These are phyloP conservation scores for Pyrenophora seminiperda DNA, from an alignment of 2,329 filamentous ascomycete genomes.

Conservation along the genomic window DNA sequence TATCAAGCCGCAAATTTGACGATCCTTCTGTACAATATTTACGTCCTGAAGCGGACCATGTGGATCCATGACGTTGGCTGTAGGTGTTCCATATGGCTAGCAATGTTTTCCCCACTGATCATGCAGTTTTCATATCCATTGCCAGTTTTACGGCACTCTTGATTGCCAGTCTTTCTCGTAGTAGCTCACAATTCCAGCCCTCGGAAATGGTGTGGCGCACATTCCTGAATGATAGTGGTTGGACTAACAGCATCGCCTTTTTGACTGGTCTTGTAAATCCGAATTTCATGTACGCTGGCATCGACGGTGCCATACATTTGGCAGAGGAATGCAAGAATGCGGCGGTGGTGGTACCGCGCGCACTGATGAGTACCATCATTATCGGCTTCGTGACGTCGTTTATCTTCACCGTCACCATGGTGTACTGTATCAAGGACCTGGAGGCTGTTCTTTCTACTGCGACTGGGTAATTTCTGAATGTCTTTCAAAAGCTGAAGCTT, in stretches of 20 bases:
- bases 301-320: constrained; percentile 38
- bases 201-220: constrained; percentile 50
- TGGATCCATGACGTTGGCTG: constrained; percentile 25
- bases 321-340: constrained; percentile 38
- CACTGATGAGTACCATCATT: constrained; percentile 43
- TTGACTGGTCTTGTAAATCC: constrained; percentile 42
- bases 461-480: constrained; percentile 10
- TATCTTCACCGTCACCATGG: constrained; percentile 18
- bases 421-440: constrained; percentile 25
- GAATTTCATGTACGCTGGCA: constrained; percentile 27
- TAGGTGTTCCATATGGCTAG: constrained; percentile 19
- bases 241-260: constrained; percentile 50
- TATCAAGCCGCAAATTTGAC: constrained; percentile 20
- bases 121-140: neutral
- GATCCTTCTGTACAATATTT: constrained; percentile 21
- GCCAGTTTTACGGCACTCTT: constrained; percentile 53
- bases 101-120: neutral
- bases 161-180: constrained; percentile 52
- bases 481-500: neutral
- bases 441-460: constrained; percentile 16
- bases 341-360: constrained; percentile 34
- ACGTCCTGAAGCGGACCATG: constrained; percentile 22
- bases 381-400: constrained; percentile 38
- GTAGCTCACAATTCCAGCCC: constrained; percentile 37
- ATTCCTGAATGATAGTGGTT: constrained; percentile 55